These are phyloP conservation scores for Rosellinia necatrix DNA, from an alignment of 2,329 filamentous ascomycete species.

Conservation along the genomic window DNA sequence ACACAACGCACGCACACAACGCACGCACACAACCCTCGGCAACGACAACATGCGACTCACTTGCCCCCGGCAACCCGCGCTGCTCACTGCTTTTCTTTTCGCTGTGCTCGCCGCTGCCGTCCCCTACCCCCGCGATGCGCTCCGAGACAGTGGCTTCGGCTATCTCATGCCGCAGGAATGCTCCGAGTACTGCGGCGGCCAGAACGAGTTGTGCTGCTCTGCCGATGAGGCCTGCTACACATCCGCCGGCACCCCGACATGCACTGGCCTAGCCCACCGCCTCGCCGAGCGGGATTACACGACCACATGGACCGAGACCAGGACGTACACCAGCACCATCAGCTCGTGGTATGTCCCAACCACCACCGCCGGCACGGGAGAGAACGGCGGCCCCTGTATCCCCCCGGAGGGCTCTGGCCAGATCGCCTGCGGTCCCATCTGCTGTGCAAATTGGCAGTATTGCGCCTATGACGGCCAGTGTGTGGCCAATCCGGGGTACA, in stretches of 20 bases:
- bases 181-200: constrained; percentile 57
- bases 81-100: constrained; percentile 47
- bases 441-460: constrained; percentile 72
- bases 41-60: constrained; percentile 44
- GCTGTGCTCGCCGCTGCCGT: constrained; percentile 46
- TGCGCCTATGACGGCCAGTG: constrained; percentile 67
- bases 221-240: constrained; percentile 57
- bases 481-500: constrained; percentile 55
- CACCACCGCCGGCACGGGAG: constrained; percentile 43
- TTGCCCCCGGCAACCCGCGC: constrained; percentile 29
- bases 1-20: too few relatives aligned
- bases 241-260: constrained; percentile 54
- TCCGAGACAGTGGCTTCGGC: constrained; percentile 54
- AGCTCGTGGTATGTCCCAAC: constrained; percentile 55
- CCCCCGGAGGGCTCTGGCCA: constrained; percentile 56
- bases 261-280: constrained; percentile 41
- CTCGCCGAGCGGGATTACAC: constrained; percentile 47
- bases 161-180: constrained; percentile 57
- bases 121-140: constrained; percentile 56
- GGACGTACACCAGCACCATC: constrained; percentile 63
- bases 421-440: constrained; percentile 68
- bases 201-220: constrained; percentile 61
- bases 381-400: constrained; percentile 52
- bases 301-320: constrained; percentile 65
- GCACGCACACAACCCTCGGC: too few relatives aligned